These are phyloP conservation scores for Metschnikowia noctiluminum DNA, from an alignment of 805 yeast genomes.

Conservation along the genomic window DNA sequence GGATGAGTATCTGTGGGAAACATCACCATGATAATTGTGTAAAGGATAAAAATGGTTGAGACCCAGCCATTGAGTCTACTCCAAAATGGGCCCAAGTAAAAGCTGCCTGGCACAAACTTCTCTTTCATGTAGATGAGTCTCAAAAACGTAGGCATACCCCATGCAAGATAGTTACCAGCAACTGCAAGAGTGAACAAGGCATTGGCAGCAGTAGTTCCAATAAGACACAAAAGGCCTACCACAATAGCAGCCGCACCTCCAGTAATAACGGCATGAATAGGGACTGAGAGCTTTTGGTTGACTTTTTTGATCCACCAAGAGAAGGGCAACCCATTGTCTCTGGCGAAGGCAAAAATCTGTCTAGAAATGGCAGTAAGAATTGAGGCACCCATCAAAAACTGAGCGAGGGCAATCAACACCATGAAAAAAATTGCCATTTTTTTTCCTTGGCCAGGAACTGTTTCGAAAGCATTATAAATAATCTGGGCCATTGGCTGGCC, in stretches of 20 bases:
- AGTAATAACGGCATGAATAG: constrained; percentile 53
- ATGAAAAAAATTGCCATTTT: constrained; percentile 64
- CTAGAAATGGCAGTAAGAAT: constrained; percentile 62
- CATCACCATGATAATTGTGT: constrained; percentile 55
- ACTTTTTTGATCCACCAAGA: constrained; percentile 50
- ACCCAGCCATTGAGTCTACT: constrained; percentile 45
- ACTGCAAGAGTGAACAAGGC: constrained; percentile 67
- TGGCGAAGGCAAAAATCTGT: constrained; percentile 72
- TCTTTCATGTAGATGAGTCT: constrained; percentile 44
- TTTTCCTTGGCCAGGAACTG: constrained; percentile 38
- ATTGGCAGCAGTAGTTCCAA: constrained; percentile 56
- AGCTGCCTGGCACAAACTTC: constrained; percentile 62
- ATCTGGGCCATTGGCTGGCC: constrained; percentile 69
- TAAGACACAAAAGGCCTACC: constrained; percentile 56
- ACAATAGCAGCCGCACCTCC: constrained; percentile 48
- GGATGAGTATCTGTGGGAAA: constrained; percentile 51
- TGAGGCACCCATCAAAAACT: constrained; percentile 64
- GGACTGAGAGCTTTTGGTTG: constrained; percentile 54
- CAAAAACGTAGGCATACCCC: constrained; percentile 57
- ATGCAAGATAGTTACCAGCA: constrained; percentile 60
- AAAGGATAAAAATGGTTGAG: constrained; percentile 49
- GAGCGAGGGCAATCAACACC: constrained; percentile 56
- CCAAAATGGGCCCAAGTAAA: constrained; percentile 52
- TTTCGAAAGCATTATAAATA: constrained; percentile 49
- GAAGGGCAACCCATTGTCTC: constrained; percentile 74